phyloP scores from a whole-genome alignment of 148 eudicot genomes.

The Suaeda aralocaspica region DNA sequence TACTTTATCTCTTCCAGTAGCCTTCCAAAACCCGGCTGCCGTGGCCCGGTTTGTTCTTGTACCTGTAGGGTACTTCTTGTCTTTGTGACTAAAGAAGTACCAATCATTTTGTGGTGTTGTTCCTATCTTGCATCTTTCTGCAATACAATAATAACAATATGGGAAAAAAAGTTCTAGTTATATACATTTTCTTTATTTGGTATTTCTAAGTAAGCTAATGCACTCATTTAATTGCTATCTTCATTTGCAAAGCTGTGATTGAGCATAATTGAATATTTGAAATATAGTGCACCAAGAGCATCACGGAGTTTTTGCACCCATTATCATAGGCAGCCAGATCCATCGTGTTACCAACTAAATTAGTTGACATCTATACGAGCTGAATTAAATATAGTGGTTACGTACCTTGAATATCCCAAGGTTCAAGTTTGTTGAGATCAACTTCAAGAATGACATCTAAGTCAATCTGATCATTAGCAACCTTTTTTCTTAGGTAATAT shows the following conservation, averaged over 20 bases:
- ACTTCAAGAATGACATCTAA: slow-evolving; percentile 60
- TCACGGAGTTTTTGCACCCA: too few species aligned
- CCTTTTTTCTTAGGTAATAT: slow-evolving; percentile 59
- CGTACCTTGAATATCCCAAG: slow-evolving; percentile 86
- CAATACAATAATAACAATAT: background rate
- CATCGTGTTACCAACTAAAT: too few species aligned
- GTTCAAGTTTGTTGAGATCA: slow-evolving; percentile 71
- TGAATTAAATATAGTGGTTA: too few species aligned
- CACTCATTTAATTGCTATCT: too few species aligned
- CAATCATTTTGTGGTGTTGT: slow-evolving; percentile 54
- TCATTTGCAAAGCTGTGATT: too few species aligned
- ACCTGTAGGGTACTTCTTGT: slow-evolving; percentile 59
- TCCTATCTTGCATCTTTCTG: slow-evolving; percentile 56
- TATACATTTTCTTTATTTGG: too few species aligned
- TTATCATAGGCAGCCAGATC: too few species aligned
- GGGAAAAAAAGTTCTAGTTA: background rate
- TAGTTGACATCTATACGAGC: too few species aligned
- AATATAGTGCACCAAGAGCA: too few species aligned
- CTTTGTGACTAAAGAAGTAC: slow-evolving; percentile 61
- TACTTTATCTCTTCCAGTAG: slow-evolving; percentile 56
- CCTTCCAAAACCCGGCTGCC: slow-evolving; percentile 56
- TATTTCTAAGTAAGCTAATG: too few species aligned
- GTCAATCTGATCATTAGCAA: slow-evolving; percentile 45
- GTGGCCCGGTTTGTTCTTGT: slow-evolving; percentile 56
- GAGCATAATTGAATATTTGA: too few species aligned